These are phyloP conservation scores for Neurospora sublineolata DNA, from an alignment of 495 filamentous ascomycete species.

Conservation along the genomic window DNA sequence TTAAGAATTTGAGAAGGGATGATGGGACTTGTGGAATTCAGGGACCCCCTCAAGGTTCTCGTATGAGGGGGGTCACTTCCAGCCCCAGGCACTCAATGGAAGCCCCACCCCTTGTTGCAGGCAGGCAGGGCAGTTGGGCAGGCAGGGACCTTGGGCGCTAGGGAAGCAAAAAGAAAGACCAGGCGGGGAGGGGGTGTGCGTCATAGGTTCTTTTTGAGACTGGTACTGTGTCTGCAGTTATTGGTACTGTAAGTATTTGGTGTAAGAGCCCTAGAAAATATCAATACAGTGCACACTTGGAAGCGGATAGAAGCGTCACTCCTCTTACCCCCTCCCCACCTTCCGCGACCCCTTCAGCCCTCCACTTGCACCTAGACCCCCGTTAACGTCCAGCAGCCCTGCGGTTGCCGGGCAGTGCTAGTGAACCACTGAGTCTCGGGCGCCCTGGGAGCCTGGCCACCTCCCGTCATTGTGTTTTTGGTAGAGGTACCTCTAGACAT, in stretches of 20 bases:
- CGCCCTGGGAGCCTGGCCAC: not conserved
- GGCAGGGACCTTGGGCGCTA: not conserved
- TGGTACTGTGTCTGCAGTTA: not conserved
- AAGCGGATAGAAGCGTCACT: slow-evolving; percentile 6
- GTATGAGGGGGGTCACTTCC: not conserved
- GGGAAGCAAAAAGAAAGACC: not conserved
- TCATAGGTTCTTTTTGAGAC: not conserved
- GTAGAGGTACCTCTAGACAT: too few species aligned
- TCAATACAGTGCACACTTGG: slow-evolving; percentile 2
- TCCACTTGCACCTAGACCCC: not conserved
- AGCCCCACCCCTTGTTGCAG: not conserved
- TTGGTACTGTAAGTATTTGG: not conserved
- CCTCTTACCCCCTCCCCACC: not conserved
- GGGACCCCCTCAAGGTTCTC: not conserved
- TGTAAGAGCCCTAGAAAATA: not conserved
- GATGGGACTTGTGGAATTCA: not conserved
- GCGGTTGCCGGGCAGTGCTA: not conserved
- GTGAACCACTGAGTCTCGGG: not conserved
- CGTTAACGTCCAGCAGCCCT: not conserved
- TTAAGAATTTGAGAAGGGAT: not conserved
- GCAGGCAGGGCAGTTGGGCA: not conserved
- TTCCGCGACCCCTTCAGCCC: not conserved
- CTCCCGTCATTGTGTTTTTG: not conserved
- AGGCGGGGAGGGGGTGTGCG: not conserved
- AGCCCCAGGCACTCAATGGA: not conserved